phyloP scores from a whole-genome alignment of 2,329 filamentous ascomycete genomes.

The Penicillium sp. region DNA sequence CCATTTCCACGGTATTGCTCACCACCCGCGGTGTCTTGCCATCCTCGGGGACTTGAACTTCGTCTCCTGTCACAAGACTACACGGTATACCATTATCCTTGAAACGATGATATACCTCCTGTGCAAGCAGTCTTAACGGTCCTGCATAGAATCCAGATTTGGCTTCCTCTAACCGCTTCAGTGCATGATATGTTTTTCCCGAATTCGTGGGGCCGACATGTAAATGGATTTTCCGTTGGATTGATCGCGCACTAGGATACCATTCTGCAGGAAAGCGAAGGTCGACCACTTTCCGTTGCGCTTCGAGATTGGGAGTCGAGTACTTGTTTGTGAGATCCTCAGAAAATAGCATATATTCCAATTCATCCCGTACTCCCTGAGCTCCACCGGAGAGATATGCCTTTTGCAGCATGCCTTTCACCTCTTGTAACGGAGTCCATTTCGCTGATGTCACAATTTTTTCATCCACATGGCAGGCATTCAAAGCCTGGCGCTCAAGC shows the following conservation, averaged over 20 bases:
- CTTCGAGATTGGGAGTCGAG: constrained; percentile 55
- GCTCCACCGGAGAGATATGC: constrained; percentile 58
- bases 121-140: constrained; percentile 81
- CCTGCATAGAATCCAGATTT: constrained; percentile 84
- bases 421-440: constrained; percentile 21
- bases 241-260: constrained; percentile 78
- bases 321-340: constrained; percentile 61
- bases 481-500: constrained; percentile 34
- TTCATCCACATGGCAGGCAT: constrained; percentile 31
- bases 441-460: constrained; percentile 3
- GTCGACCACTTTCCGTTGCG: constrained; percentile 70
- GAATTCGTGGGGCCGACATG: constrained; percentile 98
- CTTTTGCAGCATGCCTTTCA: constrained; percentile 50
- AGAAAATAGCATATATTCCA: constrained; percentile 69
- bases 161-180: constrained; percentile 77
- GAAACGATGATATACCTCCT: constrained; percentile 91
- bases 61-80: constrained; percentile 86
- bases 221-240: constrained; percentile 81
- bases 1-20: constrained; percentile 95
- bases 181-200: constrained; percentile 92
- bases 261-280: constrained; percentile 87
- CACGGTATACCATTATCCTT: constrained; percentile 73
- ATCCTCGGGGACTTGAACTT: constrained; percentile 66
- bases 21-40: constrained; percentile 59
- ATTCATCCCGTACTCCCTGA: constrained; percentile 53